Evolutionary conservation across 2,329 filamentous ascomycete genomes (phyloP).

Genomic region (Boeremia lycopersici): DNA sequence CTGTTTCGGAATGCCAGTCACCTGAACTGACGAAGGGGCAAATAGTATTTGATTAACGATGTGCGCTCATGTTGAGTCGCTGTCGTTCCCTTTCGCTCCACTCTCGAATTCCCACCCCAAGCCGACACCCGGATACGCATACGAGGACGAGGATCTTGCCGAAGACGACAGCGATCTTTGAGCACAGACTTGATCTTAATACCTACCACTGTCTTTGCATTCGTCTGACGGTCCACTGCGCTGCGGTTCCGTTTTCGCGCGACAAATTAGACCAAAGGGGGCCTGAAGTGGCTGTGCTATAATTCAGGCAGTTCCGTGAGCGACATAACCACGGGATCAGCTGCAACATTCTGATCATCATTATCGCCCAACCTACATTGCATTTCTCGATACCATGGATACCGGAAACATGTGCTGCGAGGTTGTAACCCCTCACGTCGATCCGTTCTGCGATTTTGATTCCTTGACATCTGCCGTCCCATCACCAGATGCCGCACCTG

Average conservation of each 20-base stretch:
- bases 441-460: slow-evolving; percentile 4
- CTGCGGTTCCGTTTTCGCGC: neutral
- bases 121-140: neutral
- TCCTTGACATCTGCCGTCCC: slow-evolving; percentile 3
- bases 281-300: slow-evolving; percentile 18
- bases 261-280: slow-evolving; percentile 4
- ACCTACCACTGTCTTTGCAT: neutral
- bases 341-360: neutral
- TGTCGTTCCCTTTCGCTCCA: neutral
- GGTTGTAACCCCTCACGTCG: slow-evolving; percentile 4
- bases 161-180: neutral
- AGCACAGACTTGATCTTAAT: neutral
- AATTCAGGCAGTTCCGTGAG: neutral
- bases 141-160: slow-evolving; percentile 6
- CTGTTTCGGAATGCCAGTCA: slow-evolving; percentile 9
- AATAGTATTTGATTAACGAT: neutral
- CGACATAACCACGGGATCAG: neutral
- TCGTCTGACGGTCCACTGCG: neutral
- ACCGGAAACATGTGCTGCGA: slow-evolving; percentile 9
- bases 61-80: neutral
- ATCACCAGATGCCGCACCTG: slow-evolving; percentile 6
- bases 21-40: neutral
- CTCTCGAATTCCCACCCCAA: neutral
- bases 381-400: neutral
- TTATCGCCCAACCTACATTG: neutral